A percentile compares a stretch with the other conserved stretches of the same genome.
These are phyloP conservation scores for Aspergillus kassunensis DNA, from an alignment of 495 filamentous ascomycete species.

Conservation along the genomic window DNA sequence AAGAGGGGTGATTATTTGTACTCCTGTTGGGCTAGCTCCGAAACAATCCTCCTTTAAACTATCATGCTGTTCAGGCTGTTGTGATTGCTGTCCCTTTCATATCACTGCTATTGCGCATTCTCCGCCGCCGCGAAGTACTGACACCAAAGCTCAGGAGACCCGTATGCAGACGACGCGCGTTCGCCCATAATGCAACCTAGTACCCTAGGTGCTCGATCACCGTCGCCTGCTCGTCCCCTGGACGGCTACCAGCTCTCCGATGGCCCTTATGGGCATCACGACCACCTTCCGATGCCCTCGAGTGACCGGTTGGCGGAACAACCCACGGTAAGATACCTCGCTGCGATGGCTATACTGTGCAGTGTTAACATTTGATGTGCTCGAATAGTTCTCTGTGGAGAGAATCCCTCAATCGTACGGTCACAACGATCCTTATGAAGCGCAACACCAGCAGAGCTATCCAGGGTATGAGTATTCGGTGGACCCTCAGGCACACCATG, in stretches of 20 bases:
- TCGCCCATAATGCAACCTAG: constrained; percentile 47
- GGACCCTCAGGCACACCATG: constrained; percentile 78
- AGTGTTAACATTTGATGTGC: constrained; percentile 5
- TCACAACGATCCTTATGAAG: constrained; percentile 62
- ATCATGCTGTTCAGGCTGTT: neutral
- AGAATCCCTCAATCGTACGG: constrained; percentile 67
- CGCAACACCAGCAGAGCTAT: constrained; percentile 45
- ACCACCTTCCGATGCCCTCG: constrained; percentile 67
- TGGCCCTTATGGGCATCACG: constrained; percentile 49
- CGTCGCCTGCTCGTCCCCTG: constrained; percentile 54
- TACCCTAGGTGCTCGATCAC: constrained; percentile 52
- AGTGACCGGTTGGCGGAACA: constrained; percentile 66
- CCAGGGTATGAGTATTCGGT: constrained; percentile 63
- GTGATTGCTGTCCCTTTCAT: neutral
- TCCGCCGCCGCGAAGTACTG: constrained; percentile 7
- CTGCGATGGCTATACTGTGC: neutral
- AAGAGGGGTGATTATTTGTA: neutral
- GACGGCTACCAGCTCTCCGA: constrained; percentile 71
- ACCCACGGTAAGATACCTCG: constrained; percentile 56
- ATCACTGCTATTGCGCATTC: neutral
- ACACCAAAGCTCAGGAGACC: constrained; percentile 28
- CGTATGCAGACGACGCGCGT: constrained; percentile 58
- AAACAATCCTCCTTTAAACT: neutral
- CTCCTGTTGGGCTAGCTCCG: neutral
- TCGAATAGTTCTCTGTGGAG: constrained; percentile 70